Evolutionary conservation across 2,329 filamentous ascomycete species (phyloP).

Genomic region (Penicillium frequentans): DNA sequence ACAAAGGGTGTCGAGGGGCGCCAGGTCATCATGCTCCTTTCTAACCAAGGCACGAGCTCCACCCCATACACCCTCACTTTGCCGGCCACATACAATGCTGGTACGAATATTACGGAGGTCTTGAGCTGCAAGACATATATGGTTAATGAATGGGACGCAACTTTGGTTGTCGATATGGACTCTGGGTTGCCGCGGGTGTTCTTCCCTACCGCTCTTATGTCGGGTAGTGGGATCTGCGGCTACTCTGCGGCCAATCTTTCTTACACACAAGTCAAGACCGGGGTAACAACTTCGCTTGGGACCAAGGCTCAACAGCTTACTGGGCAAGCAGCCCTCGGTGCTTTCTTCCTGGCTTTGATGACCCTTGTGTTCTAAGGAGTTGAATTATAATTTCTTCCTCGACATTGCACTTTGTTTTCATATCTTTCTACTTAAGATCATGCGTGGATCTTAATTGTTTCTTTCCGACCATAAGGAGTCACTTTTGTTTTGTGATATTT

Average conservation of each 20-base stretch:
- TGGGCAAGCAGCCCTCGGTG: not conserved
- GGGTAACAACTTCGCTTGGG: not conserved
- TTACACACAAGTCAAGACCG: conserved; percentile 3
- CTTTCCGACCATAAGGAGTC: not conserved
- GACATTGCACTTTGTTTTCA: not conserved
- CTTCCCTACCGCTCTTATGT: conserved; percentile 27
- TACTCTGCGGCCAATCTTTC: conserved; percentile 12
- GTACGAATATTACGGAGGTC: conserved; percentile 27
- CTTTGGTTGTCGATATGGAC: conserved; percentile 28
- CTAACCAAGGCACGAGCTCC: conserved; percentile 39
- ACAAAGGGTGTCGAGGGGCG: conserved; percentile 45
- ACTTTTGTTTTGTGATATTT: not conserved
- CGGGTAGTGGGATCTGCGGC: conserved; percentile 34
- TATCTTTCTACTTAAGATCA: not conserved
- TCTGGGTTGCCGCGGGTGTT: conserved; percentile 33
- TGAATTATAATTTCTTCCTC: not conserved
- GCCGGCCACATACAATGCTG: conserved; percentile 25
- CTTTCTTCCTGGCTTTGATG: not conserved
- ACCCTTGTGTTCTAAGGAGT: not conserved
- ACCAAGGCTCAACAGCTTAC: not conserved
- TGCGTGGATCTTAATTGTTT: not conserved
- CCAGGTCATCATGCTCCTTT: conserved; percentile 47
- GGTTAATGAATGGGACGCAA: conserved; percentile 22
- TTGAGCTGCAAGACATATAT: conserved; percentile 29
- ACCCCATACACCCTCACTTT: conserved; percentile 33